phyloP scores from a whole-genome alignment of 2,329 filamentous ascomycete species.

The Alternaria gansuensis region DNA sequence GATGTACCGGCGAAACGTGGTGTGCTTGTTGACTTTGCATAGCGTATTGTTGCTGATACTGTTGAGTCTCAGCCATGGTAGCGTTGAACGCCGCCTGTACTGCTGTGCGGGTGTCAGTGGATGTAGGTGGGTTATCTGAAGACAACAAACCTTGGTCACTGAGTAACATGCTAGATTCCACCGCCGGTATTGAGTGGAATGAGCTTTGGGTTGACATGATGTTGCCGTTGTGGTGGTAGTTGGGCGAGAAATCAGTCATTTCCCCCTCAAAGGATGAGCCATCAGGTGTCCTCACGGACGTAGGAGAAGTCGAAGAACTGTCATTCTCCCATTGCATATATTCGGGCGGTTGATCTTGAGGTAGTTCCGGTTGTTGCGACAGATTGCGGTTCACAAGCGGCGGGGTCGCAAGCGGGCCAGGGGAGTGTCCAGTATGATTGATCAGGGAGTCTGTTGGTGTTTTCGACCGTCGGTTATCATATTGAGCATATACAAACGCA shows the following conservation, averaged over 20 bases:
- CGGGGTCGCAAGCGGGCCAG: constrained; percentile 45
- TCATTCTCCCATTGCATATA: constrained; percentile 46
- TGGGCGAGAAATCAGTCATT: constrained; percentile 42
- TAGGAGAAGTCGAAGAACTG: constrained; percentile 49
- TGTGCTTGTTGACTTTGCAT: constrained; percentile 29
- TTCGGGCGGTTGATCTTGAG: constrained; percentile 42
- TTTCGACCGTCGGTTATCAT: constrained; percentile 44
- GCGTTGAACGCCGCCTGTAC: constrained; percentile 37
- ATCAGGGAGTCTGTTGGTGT: constrained; percentile 48
- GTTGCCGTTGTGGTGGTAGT: constrained; percentile 39
- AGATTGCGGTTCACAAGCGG: constrained; percentile 46
- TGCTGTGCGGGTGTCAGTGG: constrained; percentile 33
- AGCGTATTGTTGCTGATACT: constrained; percentile 34
- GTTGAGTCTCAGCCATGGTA: constrained; percentile 35
- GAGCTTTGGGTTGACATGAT: constrained; percentile 41
- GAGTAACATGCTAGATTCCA: constrained; percentile 37
- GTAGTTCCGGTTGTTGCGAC: constrained; percentile 43
- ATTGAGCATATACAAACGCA: constrained; percentile 34
- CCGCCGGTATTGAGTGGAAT: constrained; percentile 33
- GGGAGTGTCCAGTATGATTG: constrained; percentile 48
- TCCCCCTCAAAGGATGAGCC: constrained; percentile 46
- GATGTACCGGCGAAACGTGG: constrained; percentile 28
- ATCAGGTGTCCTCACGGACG: constrained; percentile 49
- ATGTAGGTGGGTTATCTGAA: background rate
- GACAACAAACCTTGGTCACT: constrained; percentile 36